Evolutionary conservation across 2,329 filamentous ascomycete species (phyloP).

Genomic region (Conoideocrella luteorostrata): DNA sequence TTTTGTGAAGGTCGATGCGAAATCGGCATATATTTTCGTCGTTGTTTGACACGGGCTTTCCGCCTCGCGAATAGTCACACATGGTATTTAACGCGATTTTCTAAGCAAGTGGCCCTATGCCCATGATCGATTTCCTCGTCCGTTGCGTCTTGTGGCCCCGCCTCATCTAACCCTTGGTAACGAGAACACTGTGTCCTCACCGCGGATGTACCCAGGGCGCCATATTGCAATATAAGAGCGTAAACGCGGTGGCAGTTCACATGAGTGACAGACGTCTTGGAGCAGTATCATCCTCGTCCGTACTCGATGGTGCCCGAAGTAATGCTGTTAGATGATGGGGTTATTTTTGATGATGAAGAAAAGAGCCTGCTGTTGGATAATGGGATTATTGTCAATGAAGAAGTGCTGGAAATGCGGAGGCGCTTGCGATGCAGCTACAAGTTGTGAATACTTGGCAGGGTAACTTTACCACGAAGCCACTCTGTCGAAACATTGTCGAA

Average conservation of each 20-base stretch:
- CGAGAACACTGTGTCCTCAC: background rate
- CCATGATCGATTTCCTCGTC: background rate
- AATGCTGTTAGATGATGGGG: too few species aligned
- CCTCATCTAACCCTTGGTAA: background rate
- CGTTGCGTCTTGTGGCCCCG: background rate
- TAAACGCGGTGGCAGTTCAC: background rate
- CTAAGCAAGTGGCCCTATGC: background rate
- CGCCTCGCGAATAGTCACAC: background rate
- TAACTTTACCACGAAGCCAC: constrained; percentile 38
- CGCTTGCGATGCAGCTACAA: constrained; percentile 29
- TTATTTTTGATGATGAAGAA: too few species aligned
- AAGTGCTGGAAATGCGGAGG: constrained; percentile 13
- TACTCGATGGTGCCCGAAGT: too few species aligned
- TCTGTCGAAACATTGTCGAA: constrained; percentile 34
- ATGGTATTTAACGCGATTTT: background rate
- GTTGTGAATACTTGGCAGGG: constrained; percentile 41
- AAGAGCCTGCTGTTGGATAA: too few species aligned
- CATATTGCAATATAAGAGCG: background rate
- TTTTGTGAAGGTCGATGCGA: background rate
- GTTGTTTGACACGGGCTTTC: background rate
- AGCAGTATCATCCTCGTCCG: too few species aligned
- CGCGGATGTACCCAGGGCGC: background rate
- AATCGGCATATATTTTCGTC: background rate
- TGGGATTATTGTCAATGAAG: too few species aligned
- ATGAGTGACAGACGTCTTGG: too few species aligned